Conservation (phyloP, 2,329 filamentous ascomycete genomes). For the Aspergillus versicolor region DNA sequence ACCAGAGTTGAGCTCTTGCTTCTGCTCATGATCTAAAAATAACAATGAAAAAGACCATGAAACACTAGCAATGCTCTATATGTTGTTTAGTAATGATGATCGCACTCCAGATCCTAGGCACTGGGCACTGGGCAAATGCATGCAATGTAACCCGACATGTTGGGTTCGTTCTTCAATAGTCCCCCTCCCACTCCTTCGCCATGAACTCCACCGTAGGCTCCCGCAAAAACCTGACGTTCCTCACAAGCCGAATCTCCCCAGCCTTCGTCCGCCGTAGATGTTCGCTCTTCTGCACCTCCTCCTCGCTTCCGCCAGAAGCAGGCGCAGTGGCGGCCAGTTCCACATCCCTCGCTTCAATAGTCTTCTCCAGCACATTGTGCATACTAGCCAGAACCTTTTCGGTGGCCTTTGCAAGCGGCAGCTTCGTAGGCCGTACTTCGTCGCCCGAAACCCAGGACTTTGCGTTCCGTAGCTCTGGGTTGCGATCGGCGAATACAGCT, state of each 20-base stretch:
- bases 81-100: neutral
- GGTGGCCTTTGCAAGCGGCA: slow-evolving; percentile 79
- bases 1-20: neutral
- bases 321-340: slow-evolving; percentile 52
- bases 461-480: slow-evolving; percentile 50
- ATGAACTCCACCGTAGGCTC: slow-evolving; percentile 65
- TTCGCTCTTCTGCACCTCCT: slow-evolving; percentile 54
- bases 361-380: slow-evolving; percentile 76
- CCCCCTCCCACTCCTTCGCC: slow-evolving; percentile 46
- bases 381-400: slow-evolving; percentile 90
- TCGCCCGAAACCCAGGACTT: slow-evolving; percentile 77
- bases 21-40: neutral
- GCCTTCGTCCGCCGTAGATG: slow-evolving; percentile 75
- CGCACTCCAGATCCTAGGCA: neutral
- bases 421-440: slow-evolving; percentile 62
- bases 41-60: neutral
- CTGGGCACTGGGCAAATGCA: neutral
- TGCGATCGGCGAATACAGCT: slow-evolving; percentile 58
- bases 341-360: slow-evolving; percentile 63
- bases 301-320: slow-evolving; percentile 33
- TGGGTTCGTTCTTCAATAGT: slow-evolving; percentile 16
- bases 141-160: neutral
- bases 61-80: neutral
- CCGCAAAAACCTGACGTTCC: slow-evolving; percentile 68
- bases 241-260: slow-evolving; percentile 81